These are phyloP conservation scores for Inonotus obliquus DNA, from an alignment of 1,284 basidiomycete genomes.

Conservation along the genomic window DNA sequence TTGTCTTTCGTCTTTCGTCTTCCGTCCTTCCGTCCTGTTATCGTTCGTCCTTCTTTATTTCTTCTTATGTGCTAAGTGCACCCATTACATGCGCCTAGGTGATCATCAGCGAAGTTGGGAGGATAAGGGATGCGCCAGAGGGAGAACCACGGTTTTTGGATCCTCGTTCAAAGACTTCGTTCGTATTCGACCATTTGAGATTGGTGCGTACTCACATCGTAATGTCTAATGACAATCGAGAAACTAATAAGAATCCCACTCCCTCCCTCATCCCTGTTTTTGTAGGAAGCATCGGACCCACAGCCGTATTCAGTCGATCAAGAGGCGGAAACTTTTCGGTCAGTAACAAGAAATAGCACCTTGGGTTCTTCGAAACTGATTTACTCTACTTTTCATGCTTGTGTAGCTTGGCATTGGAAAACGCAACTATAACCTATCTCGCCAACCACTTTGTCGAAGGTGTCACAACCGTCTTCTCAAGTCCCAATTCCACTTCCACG, in stretches of 20 bases:
- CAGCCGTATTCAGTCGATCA: constrained; percentile 56
- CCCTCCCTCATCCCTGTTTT: no score
- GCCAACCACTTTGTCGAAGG: constrained; percentile 76
- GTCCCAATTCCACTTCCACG: constrained; percentile 35
- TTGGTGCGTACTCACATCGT: constrained; percentile 50
- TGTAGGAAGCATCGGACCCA: constrained; percentile 73
- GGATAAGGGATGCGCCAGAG: constrained; percentile 34
- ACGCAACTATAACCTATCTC: constrained; percentile 64
- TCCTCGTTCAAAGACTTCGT: constrained; percentile 71
- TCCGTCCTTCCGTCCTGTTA: no score
- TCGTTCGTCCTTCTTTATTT: constrained; percentile 12
- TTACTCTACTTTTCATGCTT: constrained; percentile 3
- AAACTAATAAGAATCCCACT: background rate
- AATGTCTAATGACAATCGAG: background rate
- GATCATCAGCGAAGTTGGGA: constrained; percentile 70
- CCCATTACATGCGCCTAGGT: constrained; percentile 42
- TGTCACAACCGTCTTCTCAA: constrained; percentile 65
- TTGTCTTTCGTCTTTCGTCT: background rate
- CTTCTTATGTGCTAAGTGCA: background rate
- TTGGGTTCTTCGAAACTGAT: background rate
- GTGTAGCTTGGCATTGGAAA: constrained; percentile 62
- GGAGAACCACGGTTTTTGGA: constrained; percentile 74
- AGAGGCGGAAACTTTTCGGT: constrained; percentile 76
- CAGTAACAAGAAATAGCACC: constrained; percentile 21
- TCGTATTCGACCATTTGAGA: constrained; percentile 77